Conservation (phyloP, 441 rosid genomes). For the Jatropha multifida region DNA sequence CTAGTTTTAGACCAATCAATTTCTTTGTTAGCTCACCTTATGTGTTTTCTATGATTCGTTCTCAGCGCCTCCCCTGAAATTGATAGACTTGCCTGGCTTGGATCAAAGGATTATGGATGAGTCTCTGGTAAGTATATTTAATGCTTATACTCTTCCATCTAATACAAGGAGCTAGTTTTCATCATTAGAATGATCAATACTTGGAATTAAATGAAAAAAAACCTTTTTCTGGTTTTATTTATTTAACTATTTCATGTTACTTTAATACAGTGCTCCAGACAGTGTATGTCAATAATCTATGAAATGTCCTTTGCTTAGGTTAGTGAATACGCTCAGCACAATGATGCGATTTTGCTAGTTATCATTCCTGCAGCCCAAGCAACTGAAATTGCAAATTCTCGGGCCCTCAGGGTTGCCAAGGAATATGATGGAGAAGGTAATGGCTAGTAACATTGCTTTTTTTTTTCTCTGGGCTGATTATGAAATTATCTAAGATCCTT, state of each 20-base stretch:
- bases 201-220: not conserved
- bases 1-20: not conserved
- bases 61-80: constrained; percentile 86
- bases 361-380: constrained; percentile 77
- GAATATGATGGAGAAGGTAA: constrained; percentile 81
- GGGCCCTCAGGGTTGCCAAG: constrained; percentile 81
- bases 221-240: not conserved
- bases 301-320: constrained; percentile 40
- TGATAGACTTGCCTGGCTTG: constrained; percentile 88
- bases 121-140: constrained; percentile 53
- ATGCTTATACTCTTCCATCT: not conserved
- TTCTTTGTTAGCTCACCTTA: not conserved
- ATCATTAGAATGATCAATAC: not conserved
- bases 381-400: constrained; percentile 75
- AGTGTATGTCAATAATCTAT: not conserved
- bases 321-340: constrained; percentile 68
- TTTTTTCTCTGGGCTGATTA: not conserved
- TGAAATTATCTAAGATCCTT: not conserved
- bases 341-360: constrained; percentile 82
- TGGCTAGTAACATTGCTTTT: not conserved
- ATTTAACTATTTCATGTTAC: not conserved
- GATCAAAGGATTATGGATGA: constrained; percentile 90
- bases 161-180: not conserved
- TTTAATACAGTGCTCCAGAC: not conserved
- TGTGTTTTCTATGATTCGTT: not conserved